phyloP scores from a whole-genome alignment of 768 basidiomycete genomes.

The Jaapia argillacea region DNA sequence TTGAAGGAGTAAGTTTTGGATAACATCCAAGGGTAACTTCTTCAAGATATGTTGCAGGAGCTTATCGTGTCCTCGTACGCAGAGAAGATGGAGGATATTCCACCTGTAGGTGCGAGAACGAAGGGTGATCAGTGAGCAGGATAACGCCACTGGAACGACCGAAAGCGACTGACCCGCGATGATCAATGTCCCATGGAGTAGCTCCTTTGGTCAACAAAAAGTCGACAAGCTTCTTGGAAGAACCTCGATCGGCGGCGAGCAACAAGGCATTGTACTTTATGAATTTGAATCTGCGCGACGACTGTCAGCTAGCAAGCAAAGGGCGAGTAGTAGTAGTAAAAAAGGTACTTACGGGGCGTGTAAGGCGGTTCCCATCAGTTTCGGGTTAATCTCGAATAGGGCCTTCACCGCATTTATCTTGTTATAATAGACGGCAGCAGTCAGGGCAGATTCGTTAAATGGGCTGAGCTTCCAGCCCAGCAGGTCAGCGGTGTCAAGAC shows the following conservation, averaged over 20 bases:
- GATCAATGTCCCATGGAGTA: constrained; percentile 32
- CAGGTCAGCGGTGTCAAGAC: constrained; percentile 32
- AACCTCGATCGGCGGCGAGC: constrained; percentile 25
- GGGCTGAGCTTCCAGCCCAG: constrained; percentile 39
- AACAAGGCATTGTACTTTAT: constrained; percentile 34
- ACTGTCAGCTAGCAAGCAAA: constrained; percentile 4
- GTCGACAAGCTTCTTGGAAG: constrained; percentile 29
- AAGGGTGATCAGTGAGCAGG: not conserved
- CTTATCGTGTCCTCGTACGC: constrained; percentile 16
- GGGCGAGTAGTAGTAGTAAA: not conserved
- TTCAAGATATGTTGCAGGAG: constrained; percentile 32
- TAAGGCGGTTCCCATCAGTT: constrained; percentile 29
- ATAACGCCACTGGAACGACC: not conserved
- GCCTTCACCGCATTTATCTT: constrained; percentile 31
- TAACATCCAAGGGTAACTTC: constrained; percentile 41
- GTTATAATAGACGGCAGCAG: constrained; percentile 29
- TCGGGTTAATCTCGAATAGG: constrained; percentile 32
- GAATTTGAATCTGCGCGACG: constrained; percentile 30
- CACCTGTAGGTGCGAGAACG: constrained; percentile 23
- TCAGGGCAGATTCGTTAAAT: constrained; percentile 43
- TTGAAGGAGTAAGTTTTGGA: constrained; percentile 31
- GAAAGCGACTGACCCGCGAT: constrained; percentile 28
- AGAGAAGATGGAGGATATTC: constrained; percentile 47
- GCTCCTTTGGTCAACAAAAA: constrained; percentile 38
- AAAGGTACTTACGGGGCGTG: constrained; percentile 29